phyloP scores from a whole-genome alignment of 768 basidiomycete genomes.

The Antrodiella citrinella region DNA sequence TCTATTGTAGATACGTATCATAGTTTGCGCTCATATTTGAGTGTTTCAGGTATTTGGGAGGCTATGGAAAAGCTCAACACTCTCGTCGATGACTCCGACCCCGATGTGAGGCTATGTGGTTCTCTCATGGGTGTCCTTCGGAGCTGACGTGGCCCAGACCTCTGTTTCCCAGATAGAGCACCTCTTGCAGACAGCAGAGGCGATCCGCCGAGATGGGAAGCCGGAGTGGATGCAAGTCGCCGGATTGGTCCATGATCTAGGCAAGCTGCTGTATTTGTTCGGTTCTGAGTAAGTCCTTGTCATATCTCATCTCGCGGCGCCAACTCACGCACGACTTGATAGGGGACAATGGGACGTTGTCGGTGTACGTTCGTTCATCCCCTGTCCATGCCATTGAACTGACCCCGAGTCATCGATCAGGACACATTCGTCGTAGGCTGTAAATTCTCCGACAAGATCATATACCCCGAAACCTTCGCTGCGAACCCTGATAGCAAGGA shows the following conservation, averaged over 20 bases:
- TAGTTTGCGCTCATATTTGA: too few species aligned
- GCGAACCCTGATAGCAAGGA: constrained; percentile 64
- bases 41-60: constrained; percentile 50
- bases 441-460: constrained; percentile 75
- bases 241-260: constrained; percentile 83
- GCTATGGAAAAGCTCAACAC: constrained; percentile 85
- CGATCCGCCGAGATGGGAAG: constrained; percentile 77
- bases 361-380: constrained; percentile 43
- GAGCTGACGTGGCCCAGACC: constrained; percentile 36
- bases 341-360: constrained; percentile 92
- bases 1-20: not conserved
- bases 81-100: constrained; percentile 85
- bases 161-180: constrained; percentile 83
- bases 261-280: constrained; percentile 80
- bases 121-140: too few species aligned
- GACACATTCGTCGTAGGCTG: constrained; percentile 82
- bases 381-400: not conserved
- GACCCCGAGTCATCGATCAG: constrained; percentile 17
- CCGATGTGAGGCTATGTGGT: constrained; percentile 45
- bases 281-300: constrained; percentile 46
- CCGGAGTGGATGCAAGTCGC: constrained; percentile 92
- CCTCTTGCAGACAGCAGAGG: constrained; percentile 86
- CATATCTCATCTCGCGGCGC: not conserved
- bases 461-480: constrained; percentile 73
- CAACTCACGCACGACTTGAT: constrained; percentile 9